phyloP scores from a whole-genome alignment of 2,329 filamentous ascomycete genomes.

The Fusarium dimerum region DNA sequence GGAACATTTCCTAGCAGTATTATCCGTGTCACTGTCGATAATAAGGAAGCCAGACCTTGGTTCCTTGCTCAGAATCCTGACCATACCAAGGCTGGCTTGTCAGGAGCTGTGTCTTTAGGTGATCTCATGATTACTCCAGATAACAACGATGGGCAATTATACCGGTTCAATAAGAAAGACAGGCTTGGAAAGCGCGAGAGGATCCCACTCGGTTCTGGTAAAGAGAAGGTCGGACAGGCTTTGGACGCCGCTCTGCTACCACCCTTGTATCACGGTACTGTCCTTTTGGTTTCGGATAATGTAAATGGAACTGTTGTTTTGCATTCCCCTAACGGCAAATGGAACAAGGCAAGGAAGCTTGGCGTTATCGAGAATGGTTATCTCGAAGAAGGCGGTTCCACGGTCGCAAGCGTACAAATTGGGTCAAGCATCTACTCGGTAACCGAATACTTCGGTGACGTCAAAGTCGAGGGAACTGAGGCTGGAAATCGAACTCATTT shows the following conservation, averaged over 20 bases:
- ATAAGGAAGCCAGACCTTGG: conserved; percentile 31
- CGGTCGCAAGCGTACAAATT: conserved; percentile 16
- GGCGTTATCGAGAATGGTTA: conserved; percentile 31
- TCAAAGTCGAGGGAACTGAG: not conserved
- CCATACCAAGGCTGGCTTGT: conserved; percentile 21
- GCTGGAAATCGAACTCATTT: conserved; percentile 5
- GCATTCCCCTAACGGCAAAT: conserved; percentile 35
- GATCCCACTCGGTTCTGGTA: not conserved
- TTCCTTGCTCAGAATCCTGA: conserved; percentile 31
- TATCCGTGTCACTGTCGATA: conserved; percentile 34
- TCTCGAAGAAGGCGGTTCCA: conserved; percentile 8
- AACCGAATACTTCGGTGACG: conserved; percentile 7
- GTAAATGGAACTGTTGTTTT: conserved; percentile 37
- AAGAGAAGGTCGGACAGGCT: conserved; percentile 2
- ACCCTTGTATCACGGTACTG: conserved; percentile 32
- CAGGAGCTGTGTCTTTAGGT: not conserved
- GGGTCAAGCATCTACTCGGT: conserved; percentile 6
- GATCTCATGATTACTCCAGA: conserved; percentile 35
- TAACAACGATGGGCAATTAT: conserved; percentile 33
- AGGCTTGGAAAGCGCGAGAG: not conserved
- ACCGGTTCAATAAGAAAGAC: conserved; percentile 34
- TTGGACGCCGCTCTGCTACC: conserved; percentile 36
- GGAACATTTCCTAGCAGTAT: conserved; percentile 41
- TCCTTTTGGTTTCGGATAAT: conserved; percentile 36
- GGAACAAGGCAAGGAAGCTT: conserved; percentile 38